A percentile compares a stretch with the other conserved stretches of the same genome.
phyloP scores from a whole-genome alignment of 2,329 filamentous ascomycete genomes.

The Monosporascus cannonballus region DNA sequence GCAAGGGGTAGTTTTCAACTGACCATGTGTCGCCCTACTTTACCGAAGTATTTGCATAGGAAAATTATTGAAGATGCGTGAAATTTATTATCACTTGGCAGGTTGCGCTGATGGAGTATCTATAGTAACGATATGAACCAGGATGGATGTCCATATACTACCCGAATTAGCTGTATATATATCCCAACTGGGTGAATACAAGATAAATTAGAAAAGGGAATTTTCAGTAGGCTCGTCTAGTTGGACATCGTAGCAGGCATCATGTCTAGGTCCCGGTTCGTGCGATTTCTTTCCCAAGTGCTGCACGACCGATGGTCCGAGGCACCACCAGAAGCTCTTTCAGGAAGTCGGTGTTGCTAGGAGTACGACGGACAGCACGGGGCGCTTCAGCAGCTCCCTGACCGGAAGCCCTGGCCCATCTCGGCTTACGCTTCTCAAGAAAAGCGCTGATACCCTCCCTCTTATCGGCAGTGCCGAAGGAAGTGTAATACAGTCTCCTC shows the following conservation, averaged over 20 bases:
- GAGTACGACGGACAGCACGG: background rate
- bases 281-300: background rate
- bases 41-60: too few species aligned
- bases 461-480: slow-evolving; percentile 28
- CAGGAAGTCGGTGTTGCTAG: background rate
- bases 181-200: background rate
- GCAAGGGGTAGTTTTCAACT: too few species aligned
- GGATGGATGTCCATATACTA: background rate
- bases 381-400: background rate
- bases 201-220: background rate
- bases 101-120: background rate
- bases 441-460: slow-evolving; percentile 25
- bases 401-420: background rate
- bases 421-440: slow-evolving; percentile 17
- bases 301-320: background rate
- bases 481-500: slow-evolving; percentile 29
- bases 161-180: background rate
- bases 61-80: too few species aligned
- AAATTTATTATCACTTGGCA: too few species aligned
- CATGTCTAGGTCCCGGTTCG: background rate
- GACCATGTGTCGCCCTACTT: too few species aligned
- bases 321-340: background rate
- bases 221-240: background rate
- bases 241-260: background rate
- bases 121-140: background rate